phyloP scores from a whole-genome alignment of 192 early-diverging fungal genomes.

The Coemansia sp. region DNA sequence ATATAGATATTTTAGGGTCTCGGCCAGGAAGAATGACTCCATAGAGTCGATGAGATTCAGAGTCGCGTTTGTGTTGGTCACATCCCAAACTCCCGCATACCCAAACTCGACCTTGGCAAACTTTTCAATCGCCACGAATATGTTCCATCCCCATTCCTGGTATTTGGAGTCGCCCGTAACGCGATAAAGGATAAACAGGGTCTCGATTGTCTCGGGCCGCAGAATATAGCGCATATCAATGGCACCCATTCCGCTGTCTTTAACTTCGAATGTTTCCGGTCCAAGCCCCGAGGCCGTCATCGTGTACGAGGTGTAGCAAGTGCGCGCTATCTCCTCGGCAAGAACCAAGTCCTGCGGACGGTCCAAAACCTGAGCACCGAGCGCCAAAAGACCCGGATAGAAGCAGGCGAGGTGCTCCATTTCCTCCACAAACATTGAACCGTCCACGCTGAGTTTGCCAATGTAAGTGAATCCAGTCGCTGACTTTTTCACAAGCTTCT shows the following conservation, averaged over 20 bases:
- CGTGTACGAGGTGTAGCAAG: constrained; percentile 78
- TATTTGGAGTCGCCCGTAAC: constrained; percentile 81
- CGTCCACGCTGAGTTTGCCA: constrained; percentile 7
- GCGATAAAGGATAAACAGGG: constrained; percentile 78
- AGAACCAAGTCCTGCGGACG: constrained; percentile 63
- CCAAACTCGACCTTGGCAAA: constrained; percentile 63
- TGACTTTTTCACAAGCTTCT: constrained; percentile 20
- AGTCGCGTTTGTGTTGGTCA: background rate
- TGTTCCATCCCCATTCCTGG: constrained; percentile 76
- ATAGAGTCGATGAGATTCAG: constrained; percentile 33
- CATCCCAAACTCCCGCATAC: constrained; percentile 53
- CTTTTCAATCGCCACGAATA: constrained; percentile 83
- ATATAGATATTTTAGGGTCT: constrained; percentile 95
- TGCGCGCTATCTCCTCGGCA: constrained; percentile 71
- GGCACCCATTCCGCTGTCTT: constrained; percentile 1
- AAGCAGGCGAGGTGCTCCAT: constrained; percentile 98
- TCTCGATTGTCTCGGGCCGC: constrained; percentile 87
- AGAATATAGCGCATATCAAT: constrained; percentile 56
- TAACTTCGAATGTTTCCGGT: constrained; percentile 53
- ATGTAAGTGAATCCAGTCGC: constrained; percentile 8
- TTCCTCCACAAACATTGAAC: constrained; percentile 48
- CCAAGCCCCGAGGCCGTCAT: constrained; percentile 74
- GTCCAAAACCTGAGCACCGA: constrained; percentile 58
- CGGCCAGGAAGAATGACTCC: constrained; percentile 87
- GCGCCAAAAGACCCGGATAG: constrained; percentile 76